Conservation (phyloP, 495 filamentous ascomycete species). For the Tetracladium marchalianum region DNA sequence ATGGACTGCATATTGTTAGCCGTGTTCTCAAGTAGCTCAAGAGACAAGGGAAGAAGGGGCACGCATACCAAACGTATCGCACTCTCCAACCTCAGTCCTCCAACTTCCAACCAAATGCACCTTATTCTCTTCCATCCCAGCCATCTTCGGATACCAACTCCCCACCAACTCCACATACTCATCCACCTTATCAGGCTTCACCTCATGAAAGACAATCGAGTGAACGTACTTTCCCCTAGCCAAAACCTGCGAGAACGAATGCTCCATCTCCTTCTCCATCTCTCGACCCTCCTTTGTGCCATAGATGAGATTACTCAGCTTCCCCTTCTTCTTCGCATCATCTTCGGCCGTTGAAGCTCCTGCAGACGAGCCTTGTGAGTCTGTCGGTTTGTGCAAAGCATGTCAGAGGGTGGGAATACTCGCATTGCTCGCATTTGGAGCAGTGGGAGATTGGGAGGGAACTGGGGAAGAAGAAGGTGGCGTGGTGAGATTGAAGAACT, state of each 20-base stretch:
- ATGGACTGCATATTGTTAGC: conserved; percentile 51
- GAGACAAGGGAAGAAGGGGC: not conserved
- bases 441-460: conserved; percentile 34
- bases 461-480: conserved; percentile 16
- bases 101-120: conserved; percentile 96
- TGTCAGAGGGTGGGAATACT: conserved; percentile 23
- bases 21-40: not conserved
- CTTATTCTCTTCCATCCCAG: conserved; percentile 68
- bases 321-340: conserved; percentile 33
- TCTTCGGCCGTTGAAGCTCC: conserved; percentile 31
- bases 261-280: conserved; percentile 88
- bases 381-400: conserved; percentile 40
- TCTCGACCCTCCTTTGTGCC: conserved; percentile 89
- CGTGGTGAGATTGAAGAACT: conserved; percentile 38
- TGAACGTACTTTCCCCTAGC: conserved; percentile 98
- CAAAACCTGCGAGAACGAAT: conserved; percentile 85
- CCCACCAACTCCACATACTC: conserved; percentile 93
- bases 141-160: conserved; percentile 83
- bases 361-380: conserved; percentile 55
- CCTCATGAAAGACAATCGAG: conserved; percentile 93
- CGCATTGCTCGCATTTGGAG: conserved; percentile 47
- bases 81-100: conserved; percentile 96
- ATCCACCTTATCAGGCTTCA: conserved; percentile 89
- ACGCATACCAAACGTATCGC: conserved; percentile 84
- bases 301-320: conserved; percentile 71